Evolutionary conservation across 352 stramenopile species (phyloP).

Genomic region (Pythium apleroticum): DNA sequence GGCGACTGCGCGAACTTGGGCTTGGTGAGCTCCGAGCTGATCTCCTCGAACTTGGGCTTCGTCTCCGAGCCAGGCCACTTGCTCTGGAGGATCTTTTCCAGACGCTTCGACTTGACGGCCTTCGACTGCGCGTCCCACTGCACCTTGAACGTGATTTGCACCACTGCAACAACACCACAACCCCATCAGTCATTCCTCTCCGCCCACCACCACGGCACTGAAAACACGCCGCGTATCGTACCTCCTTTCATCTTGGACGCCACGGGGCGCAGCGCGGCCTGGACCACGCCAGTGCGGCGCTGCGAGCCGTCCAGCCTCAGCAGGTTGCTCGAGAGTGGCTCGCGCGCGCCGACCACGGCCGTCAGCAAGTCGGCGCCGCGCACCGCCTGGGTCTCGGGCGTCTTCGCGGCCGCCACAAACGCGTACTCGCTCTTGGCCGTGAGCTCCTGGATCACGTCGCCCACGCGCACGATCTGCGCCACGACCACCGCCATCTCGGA

Average conservation of each 20-base stretch:
- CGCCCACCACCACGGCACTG: too few relatives aligned
- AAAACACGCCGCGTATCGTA: conserved; percentile 25
- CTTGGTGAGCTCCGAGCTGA: conserved; percentile 31
- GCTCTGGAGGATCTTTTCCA: conserved; percentile 36
- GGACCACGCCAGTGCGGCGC: conserved; percentile 49
- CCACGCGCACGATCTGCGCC: conserved; percentile 71
- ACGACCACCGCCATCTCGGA: conserved; percentile 51
- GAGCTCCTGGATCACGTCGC: conserved; percentile 43
- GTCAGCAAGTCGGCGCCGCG: conserved; percentile 51
- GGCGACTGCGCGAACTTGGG: conserved; percentile 36
- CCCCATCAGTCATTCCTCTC: not conserved
- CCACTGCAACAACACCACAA: conserved; percentile 25
- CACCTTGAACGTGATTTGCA: conserved; percentile 57
- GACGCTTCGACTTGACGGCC: conserved; percentile 40
- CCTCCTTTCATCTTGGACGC: conserved; percentile 45
- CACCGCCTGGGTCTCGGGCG: conserved; percentile 20
- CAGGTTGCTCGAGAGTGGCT: conserved; percentile 67
- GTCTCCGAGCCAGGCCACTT: conserved; percentile 36
- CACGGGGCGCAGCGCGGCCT: conserved; percentile 53
- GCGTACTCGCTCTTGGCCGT: conserved; percentile 32
- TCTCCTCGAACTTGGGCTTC: conserved; percentile 25
- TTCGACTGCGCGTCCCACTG: conserved; percentile 46
- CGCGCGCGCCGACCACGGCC: conserved; percentile 28
- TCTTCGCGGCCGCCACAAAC: conserved; percentile 35
- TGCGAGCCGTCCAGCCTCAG: conserved; percentile 47